Evolutionary conservation across 495 filamentous ascomycete species (phyloP).

Genomic region (Aspergillus nidulans): DNA sequence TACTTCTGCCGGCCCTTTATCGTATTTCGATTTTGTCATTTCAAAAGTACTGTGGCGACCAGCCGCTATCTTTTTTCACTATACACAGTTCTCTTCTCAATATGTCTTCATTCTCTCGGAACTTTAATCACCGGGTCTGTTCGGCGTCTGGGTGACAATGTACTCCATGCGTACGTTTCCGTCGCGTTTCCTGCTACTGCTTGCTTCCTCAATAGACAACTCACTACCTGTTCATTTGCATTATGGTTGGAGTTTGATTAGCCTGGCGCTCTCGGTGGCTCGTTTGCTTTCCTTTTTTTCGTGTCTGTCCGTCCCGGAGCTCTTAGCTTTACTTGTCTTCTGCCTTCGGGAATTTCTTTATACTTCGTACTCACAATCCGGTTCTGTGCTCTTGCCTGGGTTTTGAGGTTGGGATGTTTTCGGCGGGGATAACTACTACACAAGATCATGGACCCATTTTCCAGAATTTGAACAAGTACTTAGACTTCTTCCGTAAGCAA

Average conservation of each 20-base stretch:
- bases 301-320: not conserved
- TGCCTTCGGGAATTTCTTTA: too few relatives aligned
- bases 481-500: too few relatives aligned
- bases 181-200: not conserved
- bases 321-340: too few relatives aligned
- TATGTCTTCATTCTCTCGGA: not conserved
- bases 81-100: not conserved
- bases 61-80: not conserved
- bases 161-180: not conserved
- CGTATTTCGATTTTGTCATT: not conserved
- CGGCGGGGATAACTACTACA: too few relatives aligned
- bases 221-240: not conserved
- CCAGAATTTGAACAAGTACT: too few relatives aligned
- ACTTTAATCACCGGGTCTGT: not conserved
- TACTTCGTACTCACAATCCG: too few relatives aligned
- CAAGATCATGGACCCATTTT: too few relatives aligned
- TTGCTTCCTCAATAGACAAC: not conserved
- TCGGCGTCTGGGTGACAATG: slow-evolving; percentile 7
- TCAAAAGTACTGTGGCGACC: not conserved
- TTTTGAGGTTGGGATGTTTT: too few relatives aligned
- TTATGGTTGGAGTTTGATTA: slow-evolving; percentile 4
- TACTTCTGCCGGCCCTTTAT: not conserved
- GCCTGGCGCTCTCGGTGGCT: slow-evolving; percentile 2
- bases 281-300: slow-evolving; percentile 2
- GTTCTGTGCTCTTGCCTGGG: too few relatives aligned